A percentile compares a stretch with the other conserved stretches of the same genome.
Evolutionary conservation across 768 basidiomycete genomes (phyloP).

Genomic region (Leccinum uliginosum): DNA sequence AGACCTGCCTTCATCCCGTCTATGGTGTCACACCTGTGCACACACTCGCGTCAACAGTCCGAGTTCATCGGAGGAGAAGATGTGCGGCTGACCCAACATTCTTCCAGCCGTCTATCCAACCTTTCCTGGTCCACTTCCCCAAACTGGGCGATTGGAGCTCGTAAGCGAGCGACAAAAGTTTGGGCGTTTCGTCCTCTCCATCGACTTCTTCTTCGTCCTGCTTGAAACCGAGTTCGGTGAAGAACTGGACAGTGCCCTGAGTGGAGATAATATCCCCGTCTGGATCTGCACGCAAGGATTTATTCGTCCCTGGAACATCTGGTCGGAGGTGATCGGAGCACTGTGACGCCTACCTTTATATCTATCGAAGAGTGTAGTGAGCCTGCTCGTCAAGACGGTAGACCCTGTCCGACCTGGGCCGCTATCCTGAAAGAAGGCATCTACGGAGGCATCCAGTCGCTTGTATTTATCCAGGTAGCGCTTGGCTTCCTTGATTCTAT

Average conservation of each 20-base stretch:
- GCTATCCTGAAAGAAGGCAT: constrained; percentile 62
- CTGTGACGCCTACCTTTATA: constrained; percentile 52
- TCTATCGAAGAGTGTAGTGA: constrained; percentile 55
- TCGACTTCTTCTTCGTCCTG: constrained; percentile 46
- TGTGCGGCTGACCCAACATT: constrained; percentile 49
- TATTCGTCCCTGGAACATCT: neutral
- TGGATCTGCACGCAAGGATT: constrained; percentile 38
- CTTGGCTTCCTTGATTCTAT: constrained; percentile 50
- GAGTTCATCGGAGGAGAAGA: neutral
- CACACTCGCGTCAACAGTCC: neutral
- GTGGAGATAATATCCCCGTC: constrained; percentile 63
- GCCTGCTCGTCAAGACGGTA: constrained; percentile 48
- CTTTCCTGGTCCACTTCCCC: constrained; percentile 65
- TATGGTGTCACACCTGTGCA: constrained; percentile 59
- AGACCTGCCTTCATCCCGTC: constrained; percentile 55
- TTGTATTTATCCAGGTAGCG: constrained; percentile 68
- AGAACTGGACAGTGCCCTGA: constrained; percentile 77
- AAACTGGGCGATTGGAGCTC: constrained; percentile 74
- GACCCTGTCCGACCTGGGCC: constrained; percentile 4
- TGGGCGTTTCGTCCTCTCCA: constrained; percentile 74
- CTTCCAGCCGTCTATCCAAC: constrained; percentile 84
- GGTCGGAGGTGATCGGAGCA: constrained; percentile 3
- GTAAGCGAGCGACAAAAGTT: constrained; percentile 71
- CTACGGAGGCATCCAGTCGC: constrained; percentile 66
- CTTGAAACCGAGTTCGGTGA: constrained; percentile 33